Evolutionary conservation across 2,329 filamentous ascomycete species (phyloP).

Genomic region (Tolypocladium endophyticum): DNA sequence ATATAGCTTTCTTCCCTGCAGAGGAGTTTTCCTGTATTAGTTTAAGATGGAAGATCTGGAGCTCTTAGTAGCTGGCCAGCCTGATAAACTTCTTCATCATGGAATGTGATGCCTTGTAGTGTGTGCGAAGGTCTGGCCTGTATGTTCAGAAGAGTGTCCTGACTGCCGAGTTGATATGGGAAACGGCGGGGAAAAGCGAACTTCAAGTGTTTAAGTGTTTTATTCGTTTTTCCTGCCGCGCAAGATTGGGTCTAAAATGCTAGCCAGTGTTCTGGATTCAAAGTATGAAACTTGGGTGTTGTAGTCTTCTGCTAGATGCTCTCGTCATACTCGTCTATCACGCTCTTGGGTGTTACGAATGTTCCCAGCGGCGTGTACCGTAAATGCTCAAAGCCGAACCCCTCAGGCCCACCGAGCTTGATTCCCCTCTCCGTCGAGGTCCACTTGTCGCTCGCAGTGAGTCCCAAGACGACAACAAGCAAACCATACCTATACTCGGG

Average conservation of each 20-base stretch:
- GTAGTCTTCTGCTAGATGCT: background rate
- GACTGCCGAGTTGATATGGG: background rate
- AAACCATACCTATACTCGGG: conserved; percentile 46
- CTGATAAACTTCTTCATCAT: too few relatives aligned
- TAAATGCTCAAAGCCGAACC: conserved; percentile 36
- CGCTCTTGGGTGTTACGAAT: conserved; percentile 37
- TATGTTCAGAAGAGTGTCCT: background rate
- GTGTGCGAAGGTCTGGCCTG: background rate
- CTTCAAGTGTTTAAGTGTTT: background rate
- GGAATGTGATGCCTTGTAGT: background rate
- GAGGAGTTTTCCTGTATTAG: too few relatives aligned
- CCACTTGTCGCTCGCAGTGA: conserved; percentile 33
- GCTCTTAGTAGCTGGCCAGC: too few relatives aligned
- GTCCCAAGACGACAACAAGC: conserved; percentile 36
- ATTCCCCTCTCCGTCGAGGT: conserved; percentile 34
- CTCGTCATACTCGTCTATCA: conserved; percentile 38
- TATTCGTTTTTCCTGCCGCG: too few relatives aligned
- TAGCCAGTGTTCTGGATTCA: background rate
- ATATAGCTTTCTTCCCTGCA: too few relatives aligned
- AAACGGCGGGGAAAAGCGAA: background rate
- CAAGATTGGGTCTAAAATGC: background rate
- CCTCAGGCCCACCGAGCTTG: conserved; percentile 36
- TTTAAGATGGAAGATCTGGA: too few relatives aligned
- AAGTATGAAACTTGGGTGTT: background rate
- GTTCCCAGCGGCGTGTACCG: conserved; percentile 35